Percentiles rank a stretch among this genome's conserved stretches.
These are phyloP conservation scores for Starmerella cellae DNA, from an alignment of 805 yeast species.

Conservation along the genomic window DNA sequence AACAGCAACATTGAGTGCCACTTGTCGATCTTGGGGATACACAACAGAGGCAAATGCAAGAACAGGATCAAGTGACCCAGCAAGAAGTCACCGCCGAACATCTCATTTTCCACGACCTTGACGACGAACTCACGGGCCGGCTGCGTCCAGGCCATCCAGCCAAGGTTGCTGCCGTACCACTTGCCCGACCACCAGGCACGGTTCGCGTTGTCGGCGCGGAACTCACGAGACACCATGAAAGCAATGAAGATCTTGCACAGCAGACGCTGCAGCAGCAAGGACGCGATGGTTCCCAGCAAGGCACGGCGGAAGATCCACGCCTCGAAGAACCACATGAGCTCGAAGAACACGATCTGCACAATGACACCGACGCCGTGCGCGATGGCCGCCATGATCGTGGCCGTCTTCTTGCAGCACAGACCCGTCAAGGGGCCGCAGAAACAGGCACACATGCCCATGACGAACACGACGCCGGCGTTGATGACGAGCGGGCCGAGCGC, in stretches of 20 bases:
- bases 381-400: conserved; percentile 86
- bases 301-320: conserved; percentile 81
- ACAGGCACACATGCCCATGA: conserved; percentile 74
- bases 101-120: conserved; percentile 83
- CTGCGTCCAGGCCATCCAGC: conserved; percentile 87
- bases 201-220: conserved; percentile 87
- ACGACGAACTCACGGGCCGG: conserved; percentile 93
- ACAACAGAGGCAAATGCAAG: conserved; percentile 75
- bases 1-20: conserved; percentile 97
- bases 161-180: conserved; percentile 93
- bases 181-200: conserved; percentile 99
- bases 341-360: conserved; percentile 73
- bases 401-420: conserved; percentile 91
- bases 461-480: conserved; percentile 70
- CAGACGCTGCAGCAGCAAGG: conserved; percentile 76
- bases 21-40: conserved; percentile 79
- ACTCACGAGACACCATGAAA: conserved; percentile 77
- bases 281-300: conserved; percentile 72
- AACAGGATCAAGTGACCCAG: conserved; percentile 82
- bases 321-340: conserved; percentile 94
- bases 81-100: conserved; percentile 91
- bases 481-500: conserved; percentile 81
- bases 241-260: conserved; percentile 74
- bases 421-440: conserved; percentile 95
- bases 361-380: conserved; percentile 93